phyloP scores from a whole-genome alignment of 495 filamentous ascomycete species.

The Hypoxylon rickii region DNA sequence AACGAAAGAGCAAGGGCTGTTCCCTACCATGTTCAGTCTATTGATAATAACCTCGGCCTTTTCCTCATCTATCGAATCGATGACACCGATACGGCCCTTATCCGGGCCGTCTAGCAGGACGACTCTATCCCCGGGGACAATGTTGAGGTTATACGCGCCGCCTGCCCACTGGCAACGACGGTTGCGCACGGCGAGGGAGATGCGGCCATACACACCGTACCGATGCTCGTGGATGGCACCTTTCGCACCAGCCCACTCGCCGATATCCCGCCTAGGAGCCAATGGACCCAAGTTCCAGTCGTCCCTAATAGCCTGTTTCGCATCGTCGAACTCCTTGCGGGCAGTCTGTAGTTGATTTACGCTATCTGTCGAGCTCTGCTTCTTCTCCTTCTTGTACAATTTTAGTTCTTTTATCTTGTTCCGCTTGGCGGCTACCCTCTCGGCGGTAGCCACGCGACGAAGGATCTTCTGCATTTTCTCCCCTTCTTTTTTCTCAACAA shows the following conservation, averaged over 20 bases:
- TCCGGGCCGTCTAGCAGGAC: constrained; percentile 75
- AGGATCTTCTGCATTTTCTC: constrained; percentile 74
- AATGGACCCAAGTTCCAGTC: constrained; percentile 78
- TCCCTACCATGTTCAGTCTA: constrained; percentile 67
- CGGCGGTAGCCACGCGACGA: constrained; percentile 66
- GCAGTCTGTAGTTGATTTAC: constrained; percentile 1
- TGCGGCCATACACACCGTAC: constrained; percentile 18
- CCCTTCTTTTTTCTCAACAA: background rate
- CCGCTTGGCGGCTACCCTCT: constrained; percentile 63
- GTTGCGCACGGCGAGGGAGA: constrained; percentile 38
- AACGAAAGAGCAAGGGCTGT: too few species aligned
- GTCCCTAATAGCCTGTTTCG: constrained; percentile 53
- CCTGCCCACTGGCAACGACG: constrained; percentile 49
- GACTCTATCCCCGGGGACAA: constrained; percentile 74
- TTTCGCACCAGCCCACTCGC: constrained; percentile 39
- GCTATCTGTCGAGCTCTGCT: constrained; percentile 28
- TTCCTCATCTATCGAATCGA: constrained; percentile 60
- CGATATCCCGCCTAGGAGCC: constrained; percentile 71
- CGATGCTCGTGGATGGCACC: constrained; percentile 55
- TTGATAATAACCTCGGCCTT: constrained; percentile 64
- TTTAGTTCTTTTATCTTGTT: constrained; percentile 44
- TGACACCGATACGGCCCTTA: constrained; percentile 77
- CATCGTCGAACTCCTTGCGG: constrained; percentile 24
- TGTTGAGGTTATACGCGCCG: constrained; percentile 63
- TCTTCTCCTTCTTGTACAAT: constrained; percentile 42